Base-by-base conservation (phyloP, 2,329 filamentous ascomycete genomes). In the Myrmaecium sp. region DNA sequence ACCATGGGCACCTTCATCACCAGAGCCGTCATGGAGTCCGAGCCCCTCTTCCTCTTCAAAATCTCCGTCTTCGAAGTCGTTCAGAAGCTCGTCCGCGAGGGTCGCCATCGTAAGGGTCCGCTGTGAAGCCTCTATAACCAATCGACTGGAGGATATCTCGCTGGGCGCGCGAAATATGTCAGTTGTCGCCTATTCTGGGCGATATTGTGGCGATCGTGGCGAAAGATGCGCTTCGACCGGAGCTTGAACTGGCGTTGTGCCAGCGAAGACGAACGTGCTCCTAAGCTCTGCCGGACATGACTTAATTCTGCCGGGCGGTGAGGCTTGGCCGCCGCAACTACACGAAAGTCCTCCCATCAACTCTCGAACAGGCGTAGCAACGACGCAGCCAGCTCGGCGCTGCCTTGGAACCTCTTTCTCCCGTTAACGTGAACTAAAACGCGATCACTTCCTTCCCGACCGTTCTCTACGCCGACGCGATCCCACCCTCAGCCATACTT, bases 41-140 rank as follows among this genome's bases (percentile, higher is more conserved):
- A 54, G 45, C 16, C 57, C 51, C 27, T 57, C 52, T 34, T 75
- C 74, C 19, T 66, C 69, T 41, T 89, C 80, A 27, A 81, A 81
- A 27, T 74, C 82, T 5, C 74, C 80, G 45, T 91, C 81, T 42
- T 83, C 82, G 36, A 92, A 89, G 49, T 92, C 82, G 44, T 89
- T 80, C 40, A 95, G 64, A 7, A 98, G 68, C 50, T 95, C 86
- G 44, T 95, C 84, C 35, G 81, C 86, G 36, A 91, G 66, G 23
- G 82, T 91, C 49, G 86, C 82, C 83, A 94, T 52, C 21, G 23
- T 39, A 31, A 17, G 15, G 14, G 19, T 9, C 12, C 11, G 5
- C 6, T 23, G 10, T 23, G 7, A 23, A 23, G 13, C 10, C 12
- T 14, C 13, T 6, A 12, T 8, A 20, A 20, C 8, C n/a, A n/a